These are phyloP conservation scores for Epipyxis sp. DNA, from an alignment of 108 stramenopile genomes.

Conservation along the genomic window DNA sequence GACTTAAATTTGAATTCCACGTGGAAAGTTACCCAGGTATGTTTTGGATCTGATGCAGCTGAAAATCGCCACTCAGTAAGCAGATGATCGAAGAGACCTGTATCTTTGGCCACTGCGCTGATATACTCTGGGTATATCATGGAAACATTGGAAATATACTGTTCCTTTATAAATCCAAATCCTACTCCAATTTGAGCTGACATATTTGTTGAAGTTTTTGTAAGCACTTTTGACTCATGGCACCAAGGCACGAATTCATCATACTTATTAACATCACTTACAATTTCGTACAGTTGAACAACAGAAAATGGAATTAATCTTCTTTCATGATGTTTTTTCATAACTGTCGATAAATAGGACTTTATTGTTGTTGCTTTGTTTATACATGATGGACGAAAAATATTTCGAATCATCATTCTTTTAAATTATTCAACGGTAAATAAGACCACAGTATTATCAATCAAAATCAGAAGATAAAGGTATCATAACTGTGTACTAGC, in stretches of 20 bases:
- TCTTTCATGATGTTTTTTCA: constrained; percentile 8
- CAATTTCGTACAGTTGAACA: background rate
- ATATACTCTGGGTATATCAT: background rate
- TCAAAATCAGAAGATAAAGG: too few relatives aligned
- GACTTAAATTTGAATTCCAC: constrained; percentile 10
- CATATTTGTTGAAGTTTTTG: background rate
- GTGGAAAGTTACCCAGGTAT: constrained; percentile 5
- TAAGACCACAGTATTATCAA: too few relatives aligned
- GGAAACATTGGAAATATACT: background rate
- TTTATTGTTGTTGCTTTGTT: background rate
- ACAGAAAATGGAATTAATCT: background rate
- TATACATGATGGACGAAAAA: too few relatives aligned
- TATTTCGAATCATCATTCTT: too few relatives aligned
- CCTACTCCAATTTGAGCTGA: background rate
- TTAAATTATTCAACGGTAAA: too few relatives aligned
- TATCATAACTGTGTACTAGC: too few relatives aligned
- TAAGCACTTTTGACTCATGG: background rate
- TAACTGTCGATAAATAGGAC: background rate
- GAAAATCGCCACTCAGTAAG: constrained; percentile 3
- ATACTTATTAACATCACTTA: background rate
- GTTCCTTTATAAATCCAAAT: background rate
- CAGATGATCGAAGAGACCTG: constrained; percentile 3
- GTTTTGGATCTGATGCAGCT: background rate
- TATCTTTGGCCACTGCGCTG: background rate
- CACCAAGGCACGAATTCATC: constrained; percentile 12